Conservation (phyloP, 345 rosid genomes). For the Brassica juncea region DNA sequence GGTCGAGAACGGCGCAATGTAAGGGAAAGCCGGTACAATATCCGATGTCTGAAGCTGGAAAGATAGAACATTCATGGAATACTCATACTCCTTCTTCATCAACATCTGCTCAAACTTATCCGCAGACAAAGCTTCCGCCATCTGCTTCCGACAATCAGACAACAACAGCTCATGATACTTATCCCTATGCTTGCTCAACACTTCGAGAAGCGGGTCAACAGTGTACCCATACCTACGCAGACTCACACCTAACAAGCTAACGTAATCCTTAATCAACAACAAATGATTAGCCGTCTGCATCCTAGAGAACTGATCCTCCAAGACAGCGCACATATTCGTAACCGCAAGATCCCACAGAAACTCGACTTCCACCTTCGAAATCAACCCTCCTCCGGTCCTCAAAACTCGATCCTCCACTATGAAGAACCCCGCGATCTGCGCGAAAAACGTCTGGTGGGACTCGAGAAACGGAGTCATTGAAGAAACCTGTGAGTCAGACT, state of each 20-base stretch:
- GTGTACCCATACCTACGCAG: conserved; percentile 83
- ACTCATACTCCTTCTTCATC: conserved; percentile 97
- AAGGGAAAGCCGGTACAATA: conserved; percentile 86
- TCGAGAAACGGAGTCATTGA: conserved; percentile 96
- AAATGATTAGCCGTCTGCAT: conserved; percentile 99
- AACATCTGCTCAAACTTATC: conserved; percentile 97
- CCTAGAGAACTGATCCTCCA: conserved; percentile 98
- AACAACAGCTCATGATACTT: conserved; percentile 87
- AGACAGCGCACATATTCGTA: conserved; percentile 88
- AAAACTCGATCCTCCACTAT: conserved; percentile 85
- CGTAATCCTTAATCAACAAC: conserved; percentile 90
- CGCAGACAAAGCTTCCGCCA: conserved; percentile 83
- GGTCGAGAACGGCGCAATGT: conserved; percentile 88
- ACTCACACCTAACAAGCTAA: conserved; percentile 92
- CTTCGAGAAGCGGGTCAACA: conserved; percentile 87
- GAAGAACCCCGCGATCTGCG: conserved; percentile 96
- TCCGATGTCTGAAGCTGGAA: conserved; percentile 93
- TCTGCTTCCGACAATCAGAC: conserved; percentile 95
- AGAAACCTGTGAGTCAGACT: conserved; percentile 96
- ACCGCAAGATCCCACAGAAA: conserved; percentile 95
- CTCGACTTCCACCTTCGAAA: conserved; percentile 84
- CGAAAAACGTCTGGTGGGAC: conserved; percentile 95
- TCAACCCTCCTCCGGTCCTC: conserved; percentile 88
- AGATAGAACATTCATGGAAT: conserved; percentile 96
- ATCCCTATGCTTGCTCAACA: conserved; percentile 89